Evolutionary conservation across 352 stramenopile genomes (phyloP), one percentile per base, ranked within the genome.

Genomic region (Phytophthora aleatoria): DNA sequence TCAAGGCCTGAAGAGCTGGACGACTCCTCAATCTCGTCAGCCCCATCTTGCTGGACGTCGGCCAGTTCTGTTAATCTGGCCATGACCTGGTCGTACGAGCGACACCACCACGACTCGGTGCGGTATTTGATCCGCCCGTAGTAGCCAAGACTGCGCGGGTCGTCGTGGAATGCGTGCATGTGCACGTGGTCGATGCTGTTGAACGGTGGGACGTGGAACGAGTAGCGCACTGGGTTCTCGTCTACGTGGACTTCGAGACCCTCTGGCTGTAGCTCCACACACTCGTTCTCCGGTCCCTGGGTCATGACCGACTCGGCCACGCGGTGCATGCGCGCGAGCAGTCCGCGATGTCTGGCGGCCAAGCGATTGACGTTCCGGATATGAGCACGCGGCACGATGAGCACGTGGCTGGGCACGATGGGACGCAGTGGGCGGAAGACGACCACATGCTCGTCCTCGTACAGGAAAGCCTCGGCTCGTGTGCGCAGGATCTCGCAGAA

Each of bases 101-200:
- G 82, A 69, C 84, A 93, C 84, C 84, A 95, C 83, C 81, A 93
- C 52, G 87, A 92, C 71, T 90, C 67, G 35, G 87, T 93, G 28
- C 77, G 73, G 70, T 93, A 95, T 63, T 95, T 93, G 68, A 95
- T 66, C 30, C 80, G 76, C 24, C 83, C 83, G 30, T 88, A 82
- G 47, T 80, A 85, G 9, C 82, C 79, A 20, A 86, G 49, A 10
- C 55, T 69, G 39, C 59, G 57, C 8, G 60, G 57, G 31, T 78
- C 70, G 49, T 83, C 69, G 28, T 57, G 67, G 64, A 95, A 94
- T 27, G 82, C 85, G 67, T 95, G 87, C 85, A 95, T 94, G 69
- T 95, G 87, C 28, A 95, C 83, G 64, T 95, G 87, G 67, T 95
- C 87, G 61, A 94, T 95, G 64, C 81, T 92, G 74, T 95, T 95